These are phyloP conservation scores for Aspergillus bridgeri DNA, from an alignment of 495 filamentous ascomycete species.

Conservation along the genomic window DNA sequence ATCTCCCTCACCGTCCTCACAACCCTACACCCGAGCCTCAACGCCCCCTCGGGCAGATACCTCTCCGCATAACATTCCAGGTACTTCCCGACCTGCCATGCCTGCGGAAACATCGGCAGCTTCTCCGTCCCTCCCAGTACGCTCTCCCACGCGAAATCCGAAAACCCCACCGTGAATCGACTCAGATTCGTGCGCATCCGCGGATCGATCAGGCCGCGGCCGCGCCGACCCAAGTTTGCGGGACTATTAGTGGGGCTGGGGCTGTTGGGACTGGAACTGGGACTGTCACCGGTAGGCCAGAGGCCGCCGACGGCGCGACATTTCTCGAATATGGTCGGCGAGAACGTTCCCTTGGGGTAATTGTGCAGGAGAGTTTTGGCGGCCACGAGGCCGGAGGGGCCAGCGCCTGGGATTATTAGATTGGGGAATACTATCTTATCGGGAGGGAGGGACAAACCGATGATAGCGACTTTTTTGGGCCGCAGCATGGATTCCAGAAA, in stretches of 20 bases:
- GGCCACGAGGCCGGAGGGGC: constrained; percentile 76
- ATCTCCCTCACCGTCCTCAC: constrained; percentile 37
- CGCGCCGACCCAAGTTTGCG: too few species aligned
- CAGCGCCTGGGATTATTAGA: constrained; percentile 54
- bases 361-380: constrained; percentile 74
- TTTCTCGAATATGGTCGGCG: constrained; percentile 68
- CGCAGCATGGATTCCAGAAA: constrained; percentile 19
- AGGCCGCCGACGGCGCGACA: constrained; percentile 67
- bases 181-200: constrained; percentile 77
- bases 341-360: constrained; percentile 53
- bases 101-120: constrained; percentile 62
- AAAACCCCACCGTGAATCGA: constrained; percentile 73
- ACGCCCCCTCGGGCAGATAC: constrained; percentile 49
- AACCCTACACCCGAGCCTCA: constrained; percentile 55
- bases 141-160: constrained; percentile 68
- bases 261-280: neutral
- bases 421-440: constrained; percentile 2
- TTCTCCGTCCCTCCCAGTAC: constrained; percentile 29
- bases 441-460: constrained; percentile 46
- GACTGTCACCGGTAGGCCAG: constrained; percentile 57
- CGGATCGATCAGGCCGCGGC: constrained; percentile 51
- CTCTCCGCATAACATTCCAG: constrained; percentile 56
- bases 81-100: constrained; percentile 74
- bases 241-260: neutral
- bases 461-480: constrained; percentile 62